Evolutionary conservation across 176 grass and related monocot genomes (phyloP), one percentile per base, ranked within the genome.

Genomic region (Miscanthus lutarioriparius): DNA sequence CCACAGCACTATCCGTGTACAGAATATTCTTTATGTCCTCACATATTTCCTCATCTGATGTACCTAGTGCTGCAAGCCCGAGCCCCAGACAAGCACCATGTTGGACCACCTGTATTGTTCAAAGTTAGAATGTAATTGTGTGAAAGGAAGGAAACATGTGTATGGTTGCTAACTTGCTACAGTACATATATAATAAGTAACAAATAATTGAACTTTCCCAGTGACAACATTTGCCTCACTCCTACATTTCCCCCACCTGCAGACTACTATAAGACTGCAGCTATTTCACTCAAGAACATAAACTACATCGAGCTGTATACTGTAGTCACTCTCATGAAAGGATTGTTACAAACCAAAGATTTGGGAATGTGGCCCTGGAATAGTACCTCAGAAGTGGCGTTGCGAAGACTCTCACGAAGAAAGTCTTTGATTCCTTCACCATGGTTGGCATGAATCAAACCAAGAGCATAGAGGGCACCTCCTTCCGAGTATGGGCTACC

Each of bases 391-490:
- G 94, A 90, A 76, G 43, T 90, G 67, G 97, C 85, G 63, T 94
- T 96, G 51, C 91, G 86, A 45, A 99, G 93, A 68, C 93, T 96
- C 62, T 99, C 93, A 76, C 90, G 88, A 35, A 99, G 91, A 85
- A 99, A 99, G 66, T 96, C 89, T 80, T 99, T 99, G 79, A 99
- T 99, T 77, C 91, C 97, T 89, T 99, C 97, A 76, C 97, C 97
- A 76, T 99, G 97, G 86, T 99, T 99, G 53, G 97, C 97, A 92
- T 99, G 93, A 87, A 99, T 94, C 70, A 99, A 92, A 76, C 97
- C 97, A 71, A 99, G 85, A 66, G 97, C 97, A 91, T 99, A 99
- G 47, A 99, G 91, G 38, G 97, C 97, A 43, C 97, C 97, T 75
- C 97, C 97, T 89, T 99, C 97, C 2, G 97, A 99, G 83, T 99